Conservation (phyloP, 2,329 filamentous ascomycete species). For the Xylaria sp. region DNA sequence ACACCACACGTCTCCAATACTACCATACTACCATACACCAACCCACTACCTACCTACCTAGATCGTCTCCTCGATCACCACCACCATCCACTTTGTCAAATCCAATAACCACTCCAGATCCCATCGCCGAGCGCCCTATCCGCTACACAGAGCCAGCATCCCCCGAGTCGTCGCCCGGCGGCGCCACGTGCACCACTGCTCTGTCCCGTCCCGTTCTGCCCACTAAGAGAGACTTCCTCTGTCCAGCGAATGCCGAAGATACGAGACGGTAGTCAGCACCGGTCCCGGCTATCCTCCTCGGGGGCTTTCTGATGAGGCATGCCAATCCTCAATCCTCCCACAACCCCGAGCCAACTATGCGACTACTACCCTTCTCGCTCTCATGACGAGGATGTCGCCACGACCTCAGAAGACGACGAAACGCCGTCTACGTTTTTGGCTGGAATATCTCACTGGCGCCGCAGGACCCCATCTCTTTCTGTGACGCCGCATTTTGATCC, state of each 20-base stretch:
- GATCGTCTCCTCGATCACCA: slow-evolving; percentile 20
- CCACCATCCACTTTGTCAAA: slow-evolving; percentile 15
- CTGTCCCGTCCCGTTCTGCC: slow-evolving; percentile 22
- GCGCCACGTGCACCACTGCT: slow-evolving; percentile 34
- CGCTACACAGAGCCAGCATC: slow-evolving; percentile 14
- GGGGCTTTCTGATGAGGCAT: slow-evolving; percentile 49
- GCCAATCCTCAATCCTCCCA: slow-evolving; percentile 45
- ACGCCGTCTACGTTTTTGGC: slow-evolving; percentile 30
- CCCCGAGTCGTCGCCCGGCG: slow-evolving; percentile 22
- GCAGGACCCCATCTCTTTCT: slow-evolving; percentile 6
- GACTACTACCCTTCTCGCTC: slow-evolving; percentile 31
- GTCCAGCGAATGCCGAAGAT: slow-evolving; percentile 46
- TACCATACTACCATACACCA: slow-evolving; percentile 7
- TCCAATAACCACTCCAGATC: slow-evolving; percentile 9
- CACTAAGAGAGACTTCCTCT: slow-evolving; percentile 24
- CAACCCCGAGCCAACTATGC: slow-evolving; percentile 42
- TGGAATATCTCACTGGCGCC: slow-evolving; percentile 14
- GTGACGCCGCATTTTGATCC: slow-evolving; percentile 32
- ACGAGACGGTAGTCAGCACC: slow-evolving; percentile 45
- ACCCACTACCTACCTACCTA: neutral
- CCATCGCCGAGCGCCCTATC: slow-evolving; percentile 26
- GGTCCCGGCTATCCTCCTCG: slow-evolving; percentile 45
- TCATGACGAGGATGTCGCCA: slow-evolving; percentile 31
- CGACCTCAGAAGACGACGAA: slow-evolving; percentile 28
- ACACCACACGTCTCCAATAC: slow-evolving; percentile 35